Base-by-base conservation (phyloP, 768 basidiomycete genomes). In the Boletus bicolor region DNA sequence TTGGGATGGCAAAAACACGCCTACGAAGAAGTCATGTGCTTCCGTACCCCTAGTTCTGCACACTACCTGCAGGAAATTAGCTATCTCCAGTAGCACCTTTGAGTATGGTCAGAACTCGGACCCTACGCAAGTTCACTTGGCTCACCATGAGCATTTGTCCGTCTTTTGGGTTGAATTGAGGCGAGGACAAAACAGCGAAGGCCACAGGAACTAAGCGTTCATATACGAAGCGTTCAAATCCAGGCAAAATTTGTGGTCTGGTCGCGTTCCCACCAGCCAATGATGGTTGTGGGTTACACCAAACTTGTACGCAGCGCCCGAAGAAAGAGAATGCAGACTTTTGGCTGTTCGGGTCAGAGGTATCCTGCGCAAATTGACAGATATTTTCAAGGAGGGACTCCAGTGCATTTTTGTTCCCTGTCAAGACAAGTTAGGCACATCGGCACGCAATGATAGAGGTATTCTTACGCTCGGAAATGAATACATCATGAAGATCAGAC, bases 201-300 rank as follows among this genome's bases (percentile, higher is more conserved):
- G 86, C 87, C 3, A 84, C 75, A 11, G 93, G 91, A 49, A 98
- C 76, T 35, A 96, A 73, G 12, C 86, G 82, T 58, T 94, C 89
- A 64, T 98, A 98, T 32, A 96, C 82, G 68, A 95, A 95, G 14
- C 83, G 81, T 62, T 98, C 94, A 62, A 97, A 98, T 1, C 96
- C 95, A 11, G 93, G 93, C 43, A 98, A 72, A 11, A 77, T 74
- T 26, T 63, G 64, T 35, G 64, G 68, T 37, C 50, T 56, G 15
- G 58, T 58, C 15, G 76, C 75, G 48, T 76, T 75, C 21, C 77
- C 71, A 3, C 64, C 59, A 3, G 66, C 44, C 24, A 66, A 49
- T 28, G 74, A 60, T 39, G 74, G 65, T 45, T 72, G 68, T 24
- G 80, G 79, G 53, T 81, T 83, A 37, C 85, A 87, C 88, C 91